Evolutionary conservation across 108 stramenopile genomes (phyloP).

Genomic region (Cyclotella cryptica): DNA sequence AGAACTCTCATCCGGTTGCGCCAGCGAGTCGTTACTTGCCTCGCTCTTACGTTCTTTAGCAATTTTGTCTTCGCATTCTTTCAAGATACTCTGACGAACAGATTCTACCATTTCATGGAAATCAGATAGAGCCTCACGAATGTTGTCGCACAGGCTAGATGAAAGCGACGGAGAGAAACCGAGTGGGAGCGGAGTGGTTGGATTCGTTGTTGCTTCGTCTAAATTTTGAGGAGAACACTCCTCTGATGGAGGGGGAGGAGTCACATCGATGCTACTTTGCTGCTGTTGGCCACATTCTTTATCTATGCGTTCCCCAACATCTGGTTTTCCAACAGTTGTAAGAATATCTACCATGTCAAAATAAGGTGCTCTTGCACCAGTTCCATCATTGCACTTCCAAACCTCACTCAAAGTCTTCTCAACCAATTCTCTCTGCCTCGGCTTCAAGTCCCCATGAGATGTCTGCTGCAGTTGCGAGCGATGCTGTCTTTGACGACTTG

Average conservation of each 20-base stretch:
- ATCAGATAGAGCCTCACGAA: slow-evolving; percentile 16
- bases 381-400: neutral
- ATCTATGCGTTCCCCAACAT: neutral
- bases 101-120: slow-evolving; percentile 10
- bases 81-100: slow-evolving; percentile 14
- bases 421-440: slow-evolving; percentile 40
- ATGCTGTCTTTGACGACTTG: neutral
- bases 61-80: slow-evolving; percentile 8
- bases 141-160: slow-evolving; percentile 6
- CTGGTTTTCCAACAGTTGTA: neutral
- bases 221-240: neutral
- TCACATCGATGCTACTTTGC: neutral
- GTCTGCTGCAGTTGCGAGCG: neutral
- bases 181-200: slow-evolving; percentile 3
- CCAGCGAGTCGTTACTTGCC: neutral
- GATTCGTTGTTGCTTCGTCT: neutral
- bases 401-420: slow-evolving; percentile 30
- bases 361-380: neutral
- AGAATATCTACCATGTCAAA: slow-evolving; percentile 11
- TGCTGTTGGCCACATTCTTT: neutral
- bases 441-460: slow-evolving; percentile 17
- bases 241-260: neutral
- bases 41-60: neutral
- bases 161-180: slow-evolving; percentile 28
- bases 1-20: neutral